These are phyloP conservation scores for Tephrocybe rancida DNA, from an alignment of 768 basidiomycete genomes.

Conservation along the genomic window DNA sequence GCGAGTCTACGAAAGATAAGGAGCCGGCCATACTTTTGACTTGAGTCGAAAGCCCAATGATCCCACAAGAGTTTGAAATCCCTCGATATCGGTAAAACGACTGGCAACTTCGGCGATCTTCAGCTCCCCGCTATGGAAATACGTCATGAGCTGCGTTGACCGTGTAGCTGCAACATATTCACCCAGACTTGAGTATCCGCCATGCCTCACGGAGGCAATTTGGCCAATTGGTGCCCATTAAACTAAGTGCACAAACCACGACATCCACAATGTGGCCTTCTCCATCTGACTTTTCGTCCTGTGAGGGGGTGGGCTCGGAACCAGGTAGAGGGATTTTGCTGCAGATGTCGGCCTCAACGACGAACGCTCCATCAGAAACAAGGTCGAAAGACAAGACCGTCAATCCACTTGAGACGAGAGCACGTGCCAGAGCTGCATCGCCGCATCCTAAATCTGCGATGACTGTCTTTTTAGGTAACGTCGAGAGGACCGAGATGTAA, in stretches of 20 bases:
- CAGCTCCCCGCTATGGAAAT: slow-evolving; percentile 64
- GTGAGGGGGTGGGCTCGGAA: slow-evolving; percentile 53
- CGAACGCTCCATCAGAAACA: slow-evolving; percentile 71
- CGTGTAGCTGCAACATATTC: not conserved
- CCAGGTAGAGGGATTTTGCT: slow-evolving; percentile 83
- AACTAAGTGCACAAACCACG: slow-evolving; percentile 89
- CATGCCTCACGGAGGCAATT: slow-evolving; percentile 86
- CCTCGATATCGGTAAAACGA: slow-evolving; percentile 69
- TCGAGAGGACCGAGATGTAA: slow-evolving; percentile 67
- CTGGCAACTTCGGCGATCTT: slow-evolving; percentile 91
- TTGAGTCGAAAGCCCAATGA: slow-evolving; percentile 75
- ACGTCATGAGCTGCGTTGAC: slow-evolving; percentile 4
- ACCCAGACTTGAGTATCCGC: slow-evolving; percentile 86
- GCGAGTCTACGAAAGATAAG: not conserved
- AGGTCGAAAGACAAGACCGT: slow-evolving; percentile 81
- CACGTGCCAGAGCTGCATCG: slow-evolving; percentile 84
- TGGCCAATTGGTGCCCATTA: slow-evolving; percentile 99
- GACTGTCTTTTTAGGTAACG: slow-evolving; percentile 66
- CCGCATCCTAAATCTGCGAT: slow-evolving; percentile 96
- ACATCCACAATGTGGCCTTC: slow-evolving; percentile 86
- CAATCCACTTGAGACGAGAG: slow-evolving; percentile 68
- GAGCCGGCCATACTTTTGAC: slow-evolving; percentile 54
- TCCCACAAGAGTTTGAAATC: slow-evolving; percentile 63
- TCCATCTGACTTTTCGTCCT: slow-evolving; percentile 41
- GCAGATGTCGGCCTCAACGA: slow-evolving; percentile 91